Base-by-base conservation (phyloP, 257 asterid species). In the Salvia miltiorrhiza region DNA sequence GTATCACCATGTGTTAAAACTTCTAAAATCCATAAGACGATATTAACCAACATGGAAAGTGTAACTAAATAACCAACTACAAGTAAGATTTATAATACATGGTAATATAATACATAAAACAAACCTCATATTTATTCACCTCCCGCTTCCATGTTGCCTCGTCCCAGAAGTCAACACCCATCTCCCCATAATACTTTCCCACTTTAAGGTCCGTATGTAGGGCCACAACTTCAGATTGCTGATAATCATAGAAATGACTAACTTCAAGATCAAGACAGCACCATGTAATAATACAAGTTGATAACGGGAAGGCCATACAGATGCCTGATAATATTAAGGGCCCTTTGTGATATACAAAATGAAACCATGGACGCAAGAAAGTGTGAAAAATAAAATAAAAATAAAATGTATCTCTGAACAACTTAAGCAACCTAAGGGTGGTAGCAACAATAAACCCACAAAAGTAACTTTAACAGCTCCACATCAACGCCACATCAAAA, bases 101-200 rank as follows among this genome's bases (percentile, higher is more conserved):
- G n/a, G 41, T 5, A 33, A 2, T n/a, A n/a, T 5, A 33, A 2
- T 9, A 1, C 5, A 20, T 60, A 39, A 44, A 49, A 65, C 82
- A 71, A 53, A 90, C 96, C 89, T 93, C 92, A 13, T 80, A 73
- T 28, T 66, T 13, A 4, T 75, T 75, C 30, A 44, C 78, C 78
- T 90, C 70, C 0, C 63, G 44, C 57, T 77, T 65, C 97, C 98
- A 93, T 30, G 48, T 70, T 48, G 86, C 53, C 61, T 75, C 87
- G 77, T 88, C 89, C 96, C 95, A 93, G 66, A 3, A 93, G 72
- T 93, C 97, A 10, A 90, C 88, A 4, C 88, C 92, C 81, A 81
- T 41, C 59, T 84, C 97, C 43, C 98, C 98, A 79, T 88, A 85
- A 48, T 78, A 88, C 67, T 65, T 73, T 20, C 93, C 97, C 48